Base-by-base conservation (phyloP, 1,284 basidiomycete species). In the Trichosporon sp. region DNA sequence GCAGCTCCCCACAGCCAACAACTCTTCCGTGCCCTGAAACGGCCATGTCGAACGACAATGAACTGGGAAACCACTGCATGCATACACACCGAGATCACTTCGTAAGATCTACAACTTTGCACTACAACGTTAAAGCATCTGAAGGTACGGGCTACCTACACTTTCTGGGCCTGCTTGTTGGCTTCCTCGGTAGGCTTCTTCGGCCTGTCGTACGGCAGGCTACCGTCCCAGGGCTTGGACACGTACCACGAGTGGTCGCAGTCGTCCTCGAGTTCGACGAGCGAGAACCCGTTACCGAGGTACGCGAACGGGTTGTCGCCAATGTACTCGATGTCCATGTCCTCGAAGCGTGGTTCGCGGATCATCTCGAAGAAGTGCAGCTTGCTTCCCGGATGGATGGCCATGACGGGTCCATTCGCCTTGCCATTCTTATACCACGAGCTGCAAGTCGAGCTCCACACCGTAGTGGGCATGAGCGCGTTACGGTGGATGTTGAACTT, bases 401-500 rank as follows among this genome's bases (percentile, higher is more conserved):
- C 73, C 38, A 72, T 67, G 71, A 70, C 66, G 61, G 69, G 64
- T n/a, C 73, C 67, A 48, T 72, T 21, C 61, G 68, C 37, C 21
- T 64, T 67, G 65, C 77, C 77, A 43, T 68, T 65, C 73, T 78
- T 74, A 76, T 76, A 76, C 78, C 77, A 77, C 19, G 71, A 68
- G 31, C 71, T 71, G 72, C 78, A 79, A 35, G 67, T 73, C 35
- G 70, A 68, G 54, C 77, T 72, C 78, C 78, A 79, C 11, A 75
- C 71, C 16, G 76, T 79, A 12, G 74, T 68, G 46, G 75, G 74
- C 59, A 79, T 67, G 63, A 76, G 76, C 11, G 75, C 69, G 68
- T 78, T 74, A n/a, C 76, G 68, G 70, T 80, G 79, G 56, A 75
- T 76, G 76, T 77, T 73, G 76, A 75, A 80, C 71, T 82, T 78